Base-by-base conservation (phyloP, 148 eudicot species). In the Spergularia marina region DNA sequence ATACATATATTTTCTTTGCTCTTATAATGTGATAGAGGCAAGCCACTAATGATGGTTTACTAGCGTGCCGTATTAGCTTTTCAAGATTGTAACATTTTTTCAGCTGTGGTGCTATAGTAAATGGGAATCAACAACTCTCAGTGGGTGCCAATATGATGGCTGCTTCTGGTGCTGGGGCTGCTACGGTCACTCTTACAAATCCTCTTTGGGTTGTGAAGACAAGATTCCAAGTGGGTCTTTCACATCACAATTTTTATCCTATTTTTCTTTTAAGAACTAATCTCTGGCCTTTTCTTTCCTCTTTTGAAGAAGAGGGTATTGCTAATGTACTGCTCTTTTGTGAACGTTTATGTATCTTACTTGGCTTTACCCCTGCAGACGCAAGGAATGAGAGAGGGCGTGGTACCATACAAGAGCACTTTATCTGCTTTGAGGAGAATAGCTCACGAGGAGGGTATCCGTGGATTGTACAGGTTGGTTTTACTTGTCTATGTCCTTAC, bases 151-250 rank as follows among this genome's bases (percentile, higher is more conserved):
- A 95, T 81, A 80, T 95, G 93, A 72, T 91, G 49, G 99, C 99
- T 82, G 99, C 99, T 82, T 86, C 98, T 82, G 94, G 98, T 73
- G 99, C 99, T 78, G 99, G 99, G 77, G 92, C 91, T 78, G 94
- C 97, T 36, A 95, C 99, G 14, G 84, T 89, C 60, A 80, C 89
- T 81, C 90, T 81, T 65, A 95, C 97, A 55, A 95, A 95, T 83
- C 99, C 99, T 77, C 91, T 95, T 70, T 95, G 99, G 99, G 99
- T 95, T 82, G 98, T 95, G 51, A 95, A 95, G 86, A 95, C 99
- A 15, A 82, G 99, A 84, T 84, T 95, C 69, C 99, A 95, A 84
- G 99, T 95, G 79, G 70, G 83, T 71, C 49, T 74, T 65, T 47
- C 39, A 17, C 52, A 68, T 71, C 60, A 49, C 21, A 52, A 25